phyloP scores from a whole-genome alignment of 108 stramenopile species.

The Cafeteria roenbergensis region DNA sequence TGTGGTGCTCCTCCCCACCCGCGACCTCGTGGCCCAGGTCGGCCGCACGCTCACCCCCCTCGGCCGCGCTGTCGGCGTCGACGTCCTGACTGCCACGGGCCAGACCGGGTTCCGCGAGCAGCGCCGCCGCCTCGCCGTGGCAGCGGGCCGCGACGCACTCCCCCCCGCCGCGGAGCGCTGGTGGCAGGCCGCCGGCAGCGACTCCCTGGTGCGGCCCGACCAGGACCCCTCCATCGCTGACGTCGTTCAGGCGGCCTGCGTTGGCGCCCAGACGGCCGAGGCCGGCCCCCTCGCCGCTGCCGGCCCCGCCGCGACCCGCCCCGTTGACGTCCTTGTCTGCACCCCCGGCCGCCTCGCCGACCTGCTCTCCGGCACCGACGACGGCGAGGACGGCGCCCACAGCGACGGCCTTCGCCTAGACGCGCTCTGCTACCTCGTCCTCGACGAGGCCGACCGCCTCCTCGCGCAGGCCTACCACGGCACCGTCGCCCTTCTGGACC shows the following conservation, averaged over 20 bases:
- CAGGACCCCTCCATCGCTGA: no score
- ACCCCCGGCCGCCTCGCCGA: constrained; percentile 83
- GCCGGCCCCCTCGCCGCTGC: constrained; percentile 24
- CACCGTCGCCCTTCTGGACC: constrained; percentile 51
- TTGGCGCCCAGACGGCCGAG: constrained; percentile 24
- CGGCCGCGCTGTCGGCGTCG: no score
- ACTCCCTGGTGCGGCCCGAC: no score
- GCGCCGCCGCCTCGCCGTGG: no score
- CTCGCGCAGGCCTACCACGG: constrained; percentile 77
- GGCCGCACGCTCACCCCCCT: not conserved
- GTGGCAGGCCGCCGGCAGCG: no score
- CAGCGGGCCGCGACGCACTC: no score
- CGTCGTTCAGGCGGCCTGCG: no score
- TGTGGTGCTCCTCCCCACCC: constrained; percentile 74
- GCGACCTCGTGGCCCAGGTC: constrained; percentile 38
- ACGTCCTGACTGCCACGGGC: constrained; percentile 15
- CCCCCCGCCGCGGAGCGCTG: no score
- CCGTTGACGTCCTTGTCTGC: constrained; percentile 76
- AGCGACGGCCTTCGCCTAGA: constrained; percentile 82
- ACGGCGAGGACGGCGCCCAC: no score
- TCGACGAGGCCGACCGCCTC: constrained; percentile 86
- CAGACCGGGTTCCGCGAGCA: constrained; percentile 21
- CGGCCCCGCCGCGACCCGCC: constrained; percentile 29
- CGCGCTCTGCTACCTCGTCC: constrained; percentile 68
- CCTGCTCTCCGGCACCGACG: no score